Conservation (phyloP, 495 filamentous ascomycete species). For the Ramalina peruviana region DNA sequence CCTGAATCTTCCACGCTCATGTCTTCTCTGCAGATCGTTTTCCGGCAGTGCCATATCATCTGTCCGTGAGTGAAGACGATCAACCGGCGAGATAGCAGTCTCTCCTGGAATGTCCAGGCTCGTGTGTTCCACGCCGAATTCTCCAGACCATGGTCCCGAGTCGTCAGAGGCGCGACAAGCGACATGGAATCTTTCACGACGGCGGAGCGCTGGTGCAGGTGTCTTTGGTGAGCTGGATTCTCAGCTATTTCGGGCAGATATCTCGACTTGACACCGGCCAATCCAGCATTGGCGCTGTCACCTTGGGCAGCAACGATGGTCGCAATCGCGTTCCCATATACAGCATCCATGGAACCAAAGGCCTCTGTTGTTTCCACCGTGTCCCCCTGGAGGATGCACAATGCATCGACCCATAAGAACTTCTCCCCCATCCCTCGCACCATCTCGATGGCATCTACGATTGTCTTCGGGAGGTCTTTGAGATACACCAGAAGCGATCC, state of each 20-base stretch:
- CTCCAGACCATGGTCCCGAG: neutral
- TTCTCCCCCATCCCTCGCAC: constrained; percentile 1
- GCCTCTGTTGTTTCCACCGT: neutral
- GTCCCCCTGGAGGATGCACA: constrained; percentile 1
- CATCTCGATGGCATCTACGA: constrained; percentile 3
- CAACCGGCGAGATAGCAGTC: constrained; percentile 2
- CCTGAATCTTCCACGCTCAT: neutral
- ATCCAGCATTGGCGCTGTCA: neutral
- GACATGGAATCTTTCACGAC: neutral
- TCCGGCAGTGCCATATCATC: constrained; percentile 4
- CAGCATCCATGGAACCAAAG: neutral
- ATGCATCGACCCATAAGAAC: constrained; percentile 3
- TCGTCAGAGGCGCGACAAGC: neutral
- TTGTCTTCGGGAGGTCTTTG: neutral
- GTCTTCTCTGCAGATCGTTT: neutral
- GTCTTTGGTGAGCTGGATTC: neutral
- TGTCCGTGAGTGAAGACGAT: constrained; percentile 3
- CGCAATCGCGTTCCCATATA: neutral
- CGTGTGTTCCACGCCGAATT: constrained; percentile 5
- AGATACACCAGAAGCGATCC: neutral
- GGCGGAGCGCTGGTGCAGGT: neutral
- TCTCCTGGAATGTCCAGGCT: constrained; percentile 7
- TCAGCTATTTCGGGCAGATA: neutral
- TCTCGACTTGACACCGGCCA: neutral
- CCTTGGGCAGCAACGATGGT: constrained; percentile 1